Conservation (phyloP, 495 filamentous ascomycete species). For the Lentithecium fluviatile region DNA sequence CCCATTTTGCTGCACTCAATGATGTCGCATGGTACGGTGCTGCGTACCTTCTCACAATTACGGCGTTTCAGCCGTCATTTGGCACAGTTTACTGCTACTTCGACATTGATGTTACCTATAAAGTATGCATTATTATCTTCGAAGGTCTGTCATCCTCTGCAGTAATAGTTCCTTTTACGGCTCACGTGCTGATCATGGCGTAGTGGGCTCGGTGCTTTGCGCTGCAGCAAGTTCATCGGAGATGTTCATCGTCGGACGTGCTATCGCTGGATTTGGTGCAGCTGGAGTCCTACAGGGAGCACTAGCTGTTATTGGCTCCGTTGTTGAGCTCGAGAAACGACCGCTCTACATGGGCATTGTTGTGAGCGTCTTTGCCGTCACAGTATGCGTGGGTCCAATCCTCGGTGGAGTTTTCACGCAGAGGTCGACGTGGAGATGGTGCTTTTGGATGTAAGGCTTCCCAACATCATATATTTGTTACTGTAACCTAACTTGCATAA, state of each 20-base stretch:
- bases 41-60: constrained; percentile 38
- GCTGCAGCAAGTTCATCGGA: constrained; percentile 46
- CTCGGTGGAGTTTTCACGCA: constrained; percentile 38
- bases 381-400: constrained; percentile 32
- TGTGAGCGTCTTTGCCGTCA: constrained; percentile 37
- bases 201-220: constrained; percentile 49
- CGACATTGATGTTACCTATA: constrained; percentile 29
- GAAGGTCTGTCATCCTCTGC: too few species aligned
- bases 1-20: constrained; percentile 34
- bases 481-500: neutral
- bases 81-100: constrained; percentile 40
- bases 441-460: constrained; percentile 17
- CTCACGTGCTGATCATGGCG: neutral
- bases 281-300: constrained; percentile 23
- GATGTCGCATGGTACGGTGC: constrained; percentile 42
- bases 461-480: neutral
- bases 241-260: constrained; percentile 50
- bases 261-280: constrained; percentile 43
- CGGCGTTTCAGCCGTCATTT: constrained; percentile 35
- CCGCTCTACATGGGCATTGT: constrained; percentile 29
- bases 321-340: constrained; percentile 8
- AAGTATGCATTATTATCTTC: constrained; percentile 35
- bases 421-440: constrained; percentile 34
- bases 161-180: neutral
- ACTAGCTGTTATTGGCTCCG: constrained; percentile 4